Base-by-base conservation (phyloP, 768 basidiomycete species). In the Chalciporus piperatus region DNA sequence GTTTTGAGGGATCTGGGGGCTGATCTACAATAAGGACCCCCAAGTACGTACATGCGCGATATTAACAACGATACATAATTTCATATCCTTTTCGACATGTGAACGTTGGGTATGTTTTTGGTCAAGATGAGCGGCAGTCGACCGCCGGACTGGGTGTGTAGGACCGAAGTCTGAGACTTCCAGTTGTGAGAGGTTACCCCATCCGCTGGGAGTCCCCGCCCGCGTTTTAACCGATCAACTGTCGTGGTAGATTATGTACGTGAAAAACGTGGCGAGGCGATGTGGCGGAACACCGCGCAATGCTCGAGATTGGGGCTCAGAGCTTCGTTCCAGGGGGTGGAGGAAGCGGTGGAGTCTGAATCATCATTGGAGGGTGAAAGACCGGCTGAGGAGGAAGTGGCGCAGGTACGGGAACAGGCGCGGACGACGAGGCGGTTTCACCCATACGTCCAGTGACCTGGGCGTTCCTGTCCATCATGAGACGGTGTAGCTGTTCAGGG, bases 401-500 rank as follows among this genome's bases (percentile, higher is more conserved):
- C 2, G 54, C 55, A 48, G 65, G 57, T 50, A 62, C 54, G 13
- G 66, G 59, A 4, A 63, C 58, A 27, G 64, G 55, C 14, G 47
- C 25, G 25, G 51, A 49, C n/a, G 38, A 49, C 10, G 58, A 47
- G 23, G 54, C 51, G 19, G 49, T 41, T 35, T 70, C 71, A n/a
- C 60, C 59, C 33, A 66, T 59, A 30, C 78, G 70, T 43, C 79
- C 78, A 23, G 77, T 80, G 45, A 79, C 70, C 56, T 79, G 78
- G 14, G 79, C 79, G 68, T 84, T 87, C 52, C 84, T 75, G 38
- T 88, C 85, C 83, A 87, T 82, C 84, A 89, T 84, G 54, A 89
- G 78, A 42, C 79, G 76, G 60, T 89, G 87, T 47, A 84, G 65
- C 81, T 84, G 60, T 50, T 48, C 39, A 33, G 48, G 40, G 28